Base-by-base conservation (phyloP, 2,329 filamentous ascomycete species). In the Leptographium procerum region DNA sequence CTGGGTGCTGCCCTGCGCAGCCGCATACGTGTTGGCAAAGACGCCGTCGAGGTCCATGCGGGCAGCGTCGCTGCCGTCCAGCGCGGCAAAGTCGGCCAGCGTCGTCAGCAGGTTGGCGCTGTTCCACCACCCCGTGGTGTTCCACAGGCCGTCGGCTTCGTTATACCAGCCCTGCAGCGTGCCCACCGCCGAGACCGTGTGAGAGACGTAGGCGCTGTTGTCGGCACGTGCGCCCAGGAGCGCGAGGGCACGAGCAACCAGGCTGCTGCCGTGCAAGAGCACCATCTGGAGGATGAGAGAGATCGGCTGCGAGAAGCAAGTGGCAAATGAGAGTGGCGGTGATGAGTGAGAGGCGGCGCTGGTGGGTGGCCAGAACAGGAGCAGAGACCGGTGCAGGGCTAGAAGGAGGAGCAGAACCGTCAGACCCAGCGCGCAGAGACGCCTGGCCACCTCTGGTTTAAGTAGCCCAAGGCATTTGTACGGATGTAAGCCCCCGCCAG, bases 81-180 rank as follows among this genome's bases (percentile, higher is more conserved):
- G 61, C 13, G 61, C 57, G 4, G 74, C 70, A 66, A 78, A 79
- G 66, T 88, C 82, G 56, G 77, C 79, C 22, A 89, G 69, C 3
- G 77, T 77, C 0, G 84, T 87, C 60, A 89, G 72, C 59, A 77
- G 77, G 66, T 88, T 89, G 51, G 81, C 87, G 57, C 79, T 79
- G 66, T 89, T 88, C 87, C 87, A 90, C 87, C 87, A 90, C n/a
- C 78, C 78, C 9, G 79, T 77, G 0, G 78, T 78, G 57, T 81
- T 71, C 83, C 84, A 89, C 14, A 87, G 72, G 4, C 87, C 86
- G 1, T 76, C 82, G 6, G 67, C 65, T 3, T 69, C 59, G 65
- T 85, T 78, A 68, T 88, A 88, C 79, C 81, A 88, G 29, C 16
- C 28, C 64, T 87, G 83, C 1, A 88, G 73, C 7, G 75, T 67